phyloP scores from a whole-genome alignment of 1,284 basidiomycete species.

The Baeospora myosura region DNA sequence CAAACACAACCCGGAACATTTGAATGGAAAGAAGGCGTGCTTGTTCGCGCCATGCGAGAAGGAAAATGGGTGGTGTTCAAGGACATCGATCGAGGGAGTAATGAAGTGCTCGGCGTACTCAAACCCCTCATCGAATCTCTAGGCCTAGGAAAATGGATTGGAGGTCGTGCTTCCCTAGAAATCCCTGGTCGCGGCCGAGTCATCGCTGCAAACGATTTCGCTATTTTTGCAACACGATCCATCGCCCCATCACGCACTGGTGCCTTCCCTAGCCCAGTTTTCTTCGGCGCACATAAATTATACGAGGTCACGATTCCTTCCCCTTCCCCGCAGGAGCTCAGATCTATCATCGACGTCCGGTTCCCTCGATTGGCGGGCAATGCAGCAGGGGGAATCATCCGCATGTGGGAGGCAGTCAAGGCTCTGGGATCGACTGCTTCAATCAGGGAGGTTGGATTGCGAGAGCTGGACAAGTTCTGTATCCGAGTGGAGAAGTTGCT shows the following conservation, averaged over 20 bases:
- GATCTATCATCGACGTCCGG: constrained; percentile 57
- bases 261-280: constrained; percentile 48
- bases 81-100: constrained; percentile 86
- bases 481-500: constrained; percentile 62
- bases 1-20: constrained; percentile 82
- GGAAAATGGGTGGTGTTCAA: constrained; percentile 94
- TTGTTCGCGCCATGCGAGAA: constrained; percentile 85
- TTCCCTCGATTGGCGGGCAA: constrained; percentile 55
- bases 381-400: constrained; percentile 45
- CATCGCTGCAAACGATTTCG: constrained; percentile 68
- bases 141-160: constrained; percentile 68
- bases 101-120: constrained; percentile 79
- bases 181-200: constrained; percentile 66
- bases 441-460: constrained; percentile 63
- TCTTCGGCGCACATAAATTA: constrained; percentile 81
- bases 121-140: constrained; percentile 81
- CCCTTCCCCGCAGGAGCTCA: constrained; percentile 62
- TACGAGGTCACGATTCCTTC: constrained; percentile 59
- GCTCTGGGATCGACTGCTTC: constrained; percentile 42
- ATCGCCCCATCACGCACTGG: constrained; percentile 35
- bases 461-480: constrained; percentile 89
- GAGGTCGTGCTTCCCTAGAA: constrained; percentile 61
- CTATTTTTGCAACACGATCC: constrained; percentile 78
- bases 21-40: constrained; percentile 93
- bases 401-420: constrained; percentile 55